phyloP scores from a whole-genome alignment of 2,329 filamentous ascomycete species.

The Verticillium tricorpus region DNA sequence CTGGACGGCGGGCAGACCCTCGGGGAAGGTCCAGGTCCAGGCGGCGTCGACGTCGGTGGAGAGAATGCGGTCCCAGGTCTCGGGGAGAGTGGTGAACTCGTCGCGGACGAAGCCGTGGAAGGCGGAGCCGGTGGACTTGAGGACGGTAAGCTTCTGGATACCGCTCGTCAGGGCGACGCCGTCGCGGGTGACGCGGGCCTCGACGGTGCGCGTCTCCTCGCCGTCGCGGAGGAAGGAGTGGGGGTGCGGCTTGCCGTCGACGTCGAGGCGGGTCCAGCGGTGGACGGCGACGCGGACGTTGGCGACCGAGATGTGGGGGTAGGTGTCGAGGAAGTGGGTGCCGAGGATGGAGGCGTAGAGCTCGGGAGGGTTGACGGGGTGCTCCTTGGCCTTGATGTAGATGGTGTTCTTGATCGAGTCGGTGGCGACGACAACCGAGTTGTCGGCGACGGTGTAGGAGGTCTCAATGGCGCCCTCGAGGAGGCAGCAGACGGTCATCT shows the following conservation, averaged over 20 bases:
- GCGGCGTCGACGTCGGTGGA: conserved; percentile 85
- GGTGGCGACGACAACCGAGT: conserved; percentile 90
- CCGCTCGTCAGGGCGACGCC: conserved; percentile 74
- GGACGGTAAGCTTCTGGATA: conserved; percentile 77
- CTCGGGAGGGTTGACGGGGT: conserved; percentile 89
- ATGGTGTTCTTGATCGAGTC: conserved; percentile 98
- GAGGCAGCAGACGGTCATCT: conserved; percentile 92
- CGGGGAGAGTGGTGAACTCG: conserved; percentile 84
- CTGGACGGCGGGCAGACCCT: conserved; percentile 62
- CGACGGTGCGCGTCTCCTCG: conserved; percentile 78
- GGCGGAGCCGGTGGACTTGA: conserved; percentile 94
- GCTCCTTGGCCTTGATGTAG: conserved; percentile 91
- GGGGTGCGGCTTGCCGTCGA: conserved; percentile 87
- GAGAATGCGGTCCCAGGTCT: conserved; percentile 92
- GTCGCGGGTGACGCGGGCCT: conserved; percentile 63
- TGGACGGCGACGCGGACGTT: conserved; percentile 80
- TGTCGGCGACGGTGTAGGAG: conserved; percentile 91
- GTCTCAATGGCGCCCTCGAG: conserved; percentile 88
- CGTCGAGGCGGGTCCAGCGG: conserved; percentile 83
- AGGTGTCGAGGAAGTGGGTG: conserved; percentile 82
- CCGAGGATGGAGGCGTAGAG: conserved; percentile 82
- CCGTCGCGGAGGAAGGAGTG: conserved; percentile 93
- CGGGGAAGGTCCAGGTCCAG: conserved; percentile 81
- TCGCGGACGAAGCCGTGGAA: conserved; percentile 94
- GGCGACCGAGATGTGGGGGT: conserved; percentile 81